phyloP scores from a whole-genome alignment of 306 rosid genomes.

The Pueraria montana region DNA sequence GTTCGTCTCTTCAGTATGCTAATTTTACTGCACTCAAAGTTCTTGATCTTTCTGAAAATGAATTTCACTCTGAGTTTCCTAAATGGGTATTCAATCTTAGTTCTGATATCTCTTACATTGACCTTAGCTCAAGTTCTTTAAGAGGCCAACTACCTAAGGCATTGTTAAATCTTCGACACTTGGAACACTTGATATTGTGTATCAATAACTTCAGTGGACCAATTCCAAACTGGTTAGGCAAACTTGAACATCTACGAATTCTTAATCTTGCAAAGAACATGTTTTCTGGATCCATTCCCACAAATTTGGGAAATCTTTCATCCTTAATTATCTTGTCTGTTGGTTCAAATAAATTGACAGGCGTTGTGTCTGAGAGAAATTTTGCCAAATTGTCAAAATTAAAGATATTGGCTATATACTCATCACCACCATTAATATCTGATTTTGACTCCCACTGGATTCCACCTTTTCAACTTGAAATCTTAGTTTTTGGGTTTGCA shows the following conservation, averaged over 20 bases:
- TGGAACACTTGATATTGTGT: neutral
- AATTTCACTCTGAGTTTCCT: slow-evolving; percentile 5
- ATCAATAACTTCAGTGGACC: slow-evolving; percentile 9
- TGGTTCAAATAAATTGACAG: neutral
- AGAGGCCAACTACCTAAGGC: slow-evolving; percentile 14
- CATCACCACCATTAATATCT: neutral
- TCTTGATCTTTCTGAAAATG: slow-evolving; percentile 17
- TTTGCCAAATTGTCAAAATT: slow-evolving; percentile 26
- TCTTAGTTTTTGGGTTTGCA: neutral
- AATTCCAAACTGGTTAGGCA: slow-evolving; percentile 37
- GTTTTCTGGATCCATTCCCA: slow-evolving; percentile 47
- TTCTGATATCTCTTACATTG: neutral
- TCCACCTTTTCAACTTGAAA: neutral
- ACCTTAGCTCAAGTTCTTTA: neutral
- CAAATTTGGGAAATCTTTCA: slow-evolving; percentile 30
- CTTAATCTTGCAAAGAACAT: neutral
- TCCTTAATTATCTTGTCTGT: neutral
- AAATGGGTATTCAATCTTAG: slow-evolving; percentile 7
- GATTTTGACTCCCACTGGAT: neutral
- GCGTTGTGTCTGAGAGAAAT: slow-evolving; percentile 30
- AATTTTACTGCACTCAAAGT: too few species aligned
- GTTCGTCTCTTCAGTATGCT: too few species aligned
- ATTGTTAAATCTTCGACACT: slow-evolving; percentile 1
- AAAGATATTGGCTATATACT: neutral
- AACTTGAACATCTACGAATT: neutral